phyloP scores from a whole-genome alignment of 768 basidiomycete genomes.

The Hebeloma cylindrosporum region DNA sequence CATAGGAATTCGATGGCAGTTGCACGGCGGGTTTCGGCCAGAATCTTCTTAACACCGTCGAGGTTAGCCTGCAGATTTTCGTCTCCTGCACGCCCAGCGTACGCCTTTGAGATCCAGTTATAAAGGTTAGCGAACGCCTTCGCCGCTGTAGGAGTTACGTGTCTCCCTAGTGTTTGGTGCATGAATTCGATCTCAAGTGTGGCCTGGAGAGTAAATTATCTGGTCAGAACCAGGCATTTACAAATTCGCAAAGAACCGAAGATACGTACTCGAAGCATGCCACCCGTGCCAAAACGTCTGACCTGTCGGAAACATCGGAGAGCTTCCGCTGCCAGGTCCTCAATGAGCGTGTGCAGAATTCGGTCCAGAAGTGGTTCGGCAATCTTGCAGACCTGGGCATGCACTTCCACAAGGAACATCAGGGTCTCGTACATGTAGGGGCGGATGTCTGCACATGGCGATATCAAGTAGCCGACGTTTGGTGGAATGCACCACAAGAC shows the following conservation, averaged over 20 bases:
- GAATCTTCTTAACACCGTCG: constrained; percentile 87
- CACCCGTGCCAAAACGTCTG: constrained; percentile 94
- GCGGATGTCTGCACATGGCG: constrained; percentile 65
- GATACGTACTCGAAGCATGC: constrained; percentile 86
- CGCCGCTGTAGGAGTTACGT: constrained; percentile 79
- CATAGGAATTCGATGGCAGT: constrained; percentile 96
- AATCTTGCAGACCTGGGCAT: constrained; percentile 83
- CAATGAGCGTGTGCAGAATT: constrained; percentile 77
- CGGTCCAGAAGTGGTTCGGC: constrained; percentile 81
- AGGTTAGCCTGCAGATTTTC: constrained; percentile 85
- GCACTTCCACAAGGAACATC: constrained; percentile 86
- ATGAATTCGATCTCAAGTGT: constrained; percentile 99
- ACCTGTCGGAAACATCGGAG: constrained; percentile 86
- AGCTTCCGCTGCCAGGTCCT: constrained; percentile 81
- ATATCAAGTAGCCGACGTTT: constrained; percentile 12
- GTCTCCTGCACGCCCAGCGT: constrained; percentile 80
- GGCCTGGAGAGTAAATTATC: constrained; percentile 52
- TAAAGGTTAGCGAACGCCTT: constrained; percentile 89
- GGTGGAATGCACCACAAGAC: constrained; percentile 18
- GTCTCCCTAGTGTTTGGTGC: constrained; percentile 91
- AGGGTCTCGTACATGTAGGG: constrained; percentile 91
- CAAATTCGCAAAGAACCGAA: constrained; percentile 1
- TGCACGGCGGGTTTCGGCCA: constrained; percentile 84
- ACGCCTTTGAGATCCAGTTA: constrained; percentile 91
- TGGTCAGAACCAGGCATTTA: constrained; percentile 5